A percentile compares a stretch with the other conserved stretches of the same genome.
Conservation (phyloP, 2,329 filamentous ascomycete species). For the Cladosporium phlei region DNA sequence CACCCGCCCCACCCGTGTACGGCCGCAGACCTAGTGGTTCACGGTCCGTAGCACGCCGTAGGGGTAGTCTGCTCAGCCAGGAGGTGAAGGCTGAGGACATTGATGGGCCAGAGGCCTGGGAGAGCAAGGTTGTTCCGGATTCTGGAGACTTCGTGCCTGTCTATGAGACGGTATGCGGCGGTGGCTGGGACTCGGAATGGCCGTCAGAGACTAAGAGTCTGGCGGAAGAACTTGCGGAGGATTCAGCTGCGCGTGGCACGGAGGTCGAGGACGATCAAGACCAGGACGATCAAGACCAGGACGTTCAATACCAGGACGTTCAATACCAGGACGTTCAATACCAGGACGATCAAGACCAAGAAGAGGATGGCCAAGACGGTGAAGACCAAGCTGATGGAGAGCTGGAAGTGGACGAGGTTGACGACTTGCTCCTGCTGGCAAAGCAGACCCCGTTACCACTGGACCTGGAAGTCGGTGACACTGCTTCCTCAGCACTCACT, state of each 20-base stretch:
- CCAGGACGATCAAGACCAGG: too few relatives aligned
- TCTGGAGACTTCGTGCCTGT: too few relatives aligned
- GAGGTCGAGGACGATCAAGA: background rate
- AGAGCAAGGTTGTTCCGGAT: background rate
- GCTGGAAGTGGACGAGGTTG: too few relatives aligned
- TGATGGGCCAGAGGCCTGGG: background rate
- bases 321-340: too few relatives aligned
- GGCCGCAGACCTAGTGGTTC: conserved; percentile 6
- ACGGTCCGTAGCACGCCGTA: background rate
- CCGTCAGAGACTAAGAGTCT: conserved; percentile 3
- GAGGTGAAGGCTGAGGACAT: conserved; percentile 2
- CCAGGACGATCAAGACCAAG: too few relatives aligned
- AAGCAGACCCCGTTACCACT: too few relatives aligned
- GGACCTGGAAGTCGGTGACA: too few relatives aligned
- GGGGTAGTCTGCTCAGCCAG: background rate
- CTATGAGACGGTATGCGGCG: background rate
- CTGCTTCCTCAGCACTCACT: too few relatives aligned
- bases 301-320: too few relatives aligned
- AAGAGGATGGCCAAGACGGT: too few relatives aligned
- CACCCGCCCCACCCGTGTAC: background rate
- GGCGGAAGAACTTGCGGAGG: conserved; percentile 5
- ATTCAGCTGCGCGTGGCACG: background rate
- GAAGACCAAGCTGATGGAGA: too few relatives aligned
- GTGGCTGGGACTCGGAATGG: background rate
- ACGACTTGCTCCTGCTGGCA: too few relatives aligned